Conservation (phyloP, 805 yeast species). For the Lipomyces anomalus region DNA sequence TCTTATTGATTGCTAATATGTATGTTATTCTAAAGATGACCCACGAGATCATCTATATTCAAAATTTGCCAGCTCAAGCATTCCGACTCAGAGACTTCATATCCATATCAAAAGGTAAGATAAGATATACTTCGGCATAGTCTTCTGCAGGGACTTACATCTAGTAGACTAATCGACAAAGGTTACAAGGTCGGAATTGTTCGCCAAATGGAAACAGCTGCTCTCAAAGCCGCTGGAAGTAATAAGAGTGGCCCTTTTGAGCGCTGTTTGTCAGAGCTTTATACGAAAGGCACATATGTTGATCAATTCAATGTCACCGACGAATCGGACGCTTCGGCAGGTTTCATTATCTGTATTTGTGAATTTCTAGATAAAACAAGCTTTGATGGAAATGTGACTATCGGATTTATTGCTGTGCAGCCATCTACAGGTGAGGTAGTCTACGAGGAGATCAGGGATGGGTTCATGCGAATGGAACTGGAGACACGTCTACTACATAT, state of each 20-base stretch:
- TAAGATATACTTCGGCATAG: not conserved
- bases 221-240: slow-evolving; percentile 52
- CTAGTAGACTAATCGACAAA: slow-evolving; percentile 44
- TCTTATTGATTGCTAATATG: no score
- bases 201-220: slow-evolving; percentile 76
- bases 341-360: slow-evolving; percentile 20
- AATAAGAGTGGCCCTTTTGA: slow-evolving; percentile 57
- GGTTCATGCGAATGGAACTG: slow-evolving; percentile 49
- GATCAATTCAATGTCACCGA: slow-evolving; percentile 44
- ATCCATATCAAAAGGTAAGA: slow-evolving; percentile 58
- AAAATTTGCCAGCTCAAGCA: slow-evolving; percentile 74
- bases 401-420: slow-evolving; percentile 58
- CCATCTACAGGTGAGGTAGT: slow-evolving; percentile 71
- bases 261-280: slow-evolving; percentile 62
- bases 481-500: slow-evolving; percentile 71
- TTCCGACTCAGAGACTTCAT: slow-evolving; percentile 72
- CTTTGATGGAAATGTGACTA: slow-evolving; percentile 7
- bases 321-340: slow-evolving; percentile 16
- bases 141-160: not conserved
- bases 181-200: slow-evolving; percentile 86
- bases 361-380: slow-evolving; percentile 12
- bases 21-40: no score
- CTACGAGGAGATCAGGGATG: slow-evolving; percentile 65
- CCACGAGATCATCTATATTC: slow-evolving; percentile 46
- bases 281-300: slow-evolving; percentile 78